phyloP scores from a whole-genome alignment of 106 monocot genomes.

The Acorus gramineus region DNA sequence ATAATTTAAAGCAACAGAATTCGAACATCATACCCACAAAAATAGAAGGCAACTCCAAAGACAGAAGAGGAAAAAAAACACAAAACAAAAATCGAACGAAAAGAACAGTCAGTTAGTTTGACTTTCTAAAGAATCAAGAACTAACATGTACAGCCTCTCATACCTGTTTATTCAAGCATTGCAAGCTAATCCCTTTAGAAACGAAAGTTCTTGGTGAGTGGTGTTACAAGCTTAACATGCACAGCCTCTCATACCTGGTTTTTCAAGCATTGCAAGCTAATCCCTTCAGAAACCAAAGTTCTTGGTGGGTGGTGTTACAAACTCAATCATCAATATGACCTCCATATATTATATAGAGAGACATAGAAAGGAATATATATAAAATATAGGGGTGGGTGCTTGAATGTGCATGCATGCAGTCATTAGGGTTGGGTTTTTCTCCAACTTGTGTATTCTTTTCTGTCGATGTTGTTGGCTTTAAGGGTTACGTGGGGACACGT shows the following conservation, averaged over 20 bases:
- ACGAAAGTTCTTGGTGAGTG: not conserved
- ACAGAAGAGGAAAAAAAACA: no score
- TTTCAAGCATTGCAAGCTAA: slow-evolving; percentile 5
- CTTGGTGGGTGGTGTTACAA: no score
- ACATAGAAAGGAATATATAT: not conserved
- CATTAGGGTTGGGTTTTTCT: not conserved
- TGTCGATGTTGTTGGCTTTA: not conserved
- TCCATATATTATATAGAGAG: not conserved
- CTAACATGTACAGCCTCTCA: not conserved
- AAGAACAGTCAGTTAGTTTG: no score
- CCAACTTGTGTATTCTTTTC: not conserved
- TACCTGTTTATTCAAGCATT: not conserved
- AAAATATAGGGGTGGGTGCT: not conserved
- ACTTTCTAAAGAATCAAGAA: not conserved
- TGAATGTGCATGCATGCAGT: no score
- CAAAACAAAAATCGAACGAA: no score
- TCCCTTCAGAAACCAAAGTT: not conserved
- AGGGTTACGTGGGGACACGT: not conserved
- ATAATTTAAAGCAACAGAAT: no score
- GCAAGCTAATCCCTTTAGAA: slow-evolving; percentile 6
- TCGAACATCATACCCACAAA: no score
- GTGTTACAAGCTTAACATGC: not conserved
- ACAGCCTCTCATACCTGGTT: not conserved
- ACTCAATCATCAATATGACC: no score
- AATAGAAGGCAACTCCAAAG: no score